phyloP scores from a whole-genome alignment of 2,329 filamentous ascomycete genomes.

The Alternaria sp. region DNA sequence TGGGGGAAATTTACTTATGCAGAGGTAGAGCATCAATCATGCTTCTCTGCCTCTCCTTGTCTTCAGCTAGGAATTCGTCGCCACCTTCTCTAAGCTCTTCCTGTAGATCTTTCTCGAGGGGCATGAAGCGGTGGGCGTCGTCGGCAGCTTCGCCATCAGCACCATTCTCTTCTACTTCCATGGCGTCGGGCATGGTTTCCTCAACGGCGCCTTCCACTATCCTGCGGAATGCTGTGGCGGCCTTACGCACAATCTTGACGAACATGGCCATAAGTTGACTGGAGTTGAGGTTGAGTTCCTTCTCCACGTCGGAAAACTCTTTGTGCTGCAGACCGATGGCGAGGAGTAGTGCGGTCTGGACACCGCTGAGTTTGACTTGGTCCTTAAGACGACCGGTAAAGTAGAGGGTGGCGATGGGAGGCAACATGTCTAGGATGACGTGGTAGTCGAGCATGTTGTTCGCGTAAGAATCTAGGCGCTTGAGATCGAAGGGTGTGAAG shows the following conservation, averaged over 20 bases:
- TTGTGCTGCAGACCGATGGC: constrained; percentile 89
- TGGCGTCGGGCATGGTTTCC: constrained; percentile 57
- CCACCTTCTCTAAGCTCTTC: constrained; percentile 87
- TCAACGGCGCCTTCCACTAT: constrained; percentile 75
- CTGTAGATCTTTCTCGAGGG: constrained; percentile 74
- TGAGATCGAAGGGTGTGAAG: constrained; percentile 91
- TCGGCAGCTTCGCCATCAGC: constrained; percentile 62
- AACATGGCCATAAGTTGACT: constrained; percentile 95
- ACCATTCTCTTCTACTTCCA: constrained; percentile 57
- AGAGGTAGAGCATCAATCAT: constrained; percentile 90
- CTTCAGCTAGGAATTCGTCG: constrained; percentile 71
- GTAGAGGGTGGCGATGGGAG: constrained; percentile 80
- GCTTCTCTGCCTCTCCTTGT: constrained; percentile 82
- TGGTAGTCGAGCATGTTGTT: constrained; percentile 99
- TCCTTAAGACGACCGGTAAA: constrained; percentile 78
- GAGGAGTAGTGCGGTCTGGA: constrained; percentile 88
- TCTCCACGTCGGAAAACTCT: constrained; percentile 79
- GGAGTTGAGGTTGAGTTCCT: constrained; percentile 76
- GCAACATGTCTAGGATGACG: constrained; percentile 92
- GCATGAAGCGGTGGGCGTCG: constrained; percentile 70
- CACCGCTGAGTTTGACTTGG: constrained; percentile 75
- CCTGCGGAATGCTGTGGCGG: constrained; percentile 77
- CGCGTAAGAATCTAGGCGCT: constrained; percentile 92
- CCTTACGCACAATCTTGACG: constrained; percentile 91
- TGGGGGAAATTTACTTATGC: constrained; percentile 70